Conservation (phyloP, 2,329 filamentous ascomycete genomes). For the Beauveria rudraprayagi region DNA sequence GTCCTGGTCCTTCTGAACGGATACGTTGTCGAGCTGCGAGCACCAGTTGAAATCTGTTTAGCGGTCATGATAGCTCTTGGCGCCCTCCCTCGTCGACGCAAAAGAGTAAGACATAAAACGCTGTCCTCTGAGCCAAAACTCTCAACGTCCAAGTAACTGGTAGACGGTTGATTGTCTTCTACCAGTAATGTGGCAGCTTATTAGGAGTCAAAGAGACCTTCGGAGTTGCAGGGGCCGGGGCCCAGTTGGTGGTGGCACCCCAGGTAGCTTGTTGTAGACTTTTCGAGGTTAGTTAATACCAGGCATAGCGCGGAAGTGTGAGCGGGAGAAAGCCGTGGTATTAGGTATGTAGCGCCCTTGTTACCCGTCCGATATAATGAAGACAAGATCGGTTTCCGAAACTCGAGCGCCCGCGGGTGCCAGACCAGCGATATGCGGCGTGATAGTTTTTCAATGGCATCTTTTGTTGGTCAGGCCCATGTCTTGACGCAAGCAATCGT, state of each 20-base stretch:
- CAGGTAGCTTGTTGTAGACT: neutral
- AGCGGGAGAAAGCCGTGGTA: neutral
- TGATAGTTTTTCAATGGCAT: neutral
- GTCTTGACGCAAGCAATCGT: constrained; percentile 4
- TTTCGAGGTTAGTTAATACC: neutral
- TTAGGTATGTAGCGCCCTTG: neutral
- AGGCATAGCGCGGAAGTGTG: neutral
- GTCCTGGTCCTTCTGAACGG: no score
- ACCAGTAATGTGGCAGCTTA: neutral
- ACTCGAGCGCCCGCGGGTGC: neutral
- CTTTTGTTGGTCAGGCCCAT: neutral
- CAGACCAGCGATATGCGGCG: neutral
- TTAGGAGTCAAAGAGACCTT: neutral
- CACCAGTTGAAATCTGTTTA: no score
- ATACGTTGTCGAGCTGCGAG: no score
- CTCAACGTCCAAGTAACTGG: neutral
- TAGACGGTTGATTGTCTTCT: neutral
- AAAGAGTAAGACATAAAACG: neutral
- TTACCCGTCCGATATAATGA: neutral
- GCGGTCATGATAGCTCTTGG: neutral
- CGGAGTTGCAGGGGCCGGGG: neutral
- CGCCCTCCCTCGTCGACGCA: no score
- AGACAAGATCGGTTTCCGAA: neutral
- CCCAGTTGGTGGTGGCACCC: neutral
- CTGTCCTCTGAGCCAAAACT: no score